Percentiles rank a stretch among this genome's conserved stretches.
Conservation (phyloP, 495 filamentous ascomycete genomes). For the Aspergillus sclerotioniger region DNA sequence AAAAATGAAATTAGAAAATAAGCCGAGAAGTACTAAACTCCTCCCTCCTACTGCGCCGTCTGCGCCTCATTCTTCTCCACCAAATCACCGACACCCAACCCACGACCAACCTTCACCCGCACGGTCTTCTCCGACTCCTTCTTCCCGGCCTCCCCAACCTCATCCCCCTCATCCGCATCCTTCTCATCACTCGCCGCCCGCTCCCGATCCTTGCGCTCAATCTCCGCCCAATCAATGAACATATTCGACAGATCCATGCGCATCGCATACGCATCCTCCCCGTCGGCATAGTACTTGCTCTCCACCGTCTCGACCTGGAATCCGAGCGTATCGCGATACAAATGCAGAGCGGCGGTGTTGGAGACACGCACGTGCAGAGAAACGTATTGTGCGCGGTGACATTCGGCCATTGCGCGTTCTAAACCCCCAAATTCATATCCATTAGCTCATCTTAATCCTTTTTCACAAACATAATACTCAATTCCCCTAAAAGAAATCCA, state of each 20-base stretch:
- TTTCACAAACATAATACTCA: not conserved
- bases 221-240: constrained; percentile 46
- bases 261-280: constrained; percentile 96
- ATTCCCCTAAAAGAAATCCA: not conserved
- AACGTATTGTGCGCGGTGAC: constrained; percentile 86
- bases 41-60: constrained; percentile 2
- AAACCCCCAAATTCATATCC: not conserved
- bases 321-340: constrained; percentile 90
- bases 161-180: constrained; percentile 52
- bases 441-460: not conserved
- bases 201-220: constrained; percentile 41
- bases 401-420: constrained; percentile 97
- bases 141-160: constrained; percentile 51
- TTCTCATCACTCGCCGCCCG: constrained; percentile 39
- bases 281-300: constrained; percentile 95
- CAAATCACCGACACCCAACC: constrained; percentile 78
- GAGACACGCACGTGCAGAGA: constrained; percentile 92
- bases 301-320: constrained; percentile 91
- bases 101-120: constrained; percentile 77
- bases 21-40: too few relatives aligned
- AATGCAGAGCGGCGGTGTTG: constrained; percentile 83
- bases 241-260: constrained; percentile 73
- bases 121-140: constrained; percentile 51
- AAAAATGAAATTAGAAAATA: too few relatives aligned
- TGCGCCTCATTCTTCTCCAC: constrained; percentile 71